Base-by-base conservation (phyloP, 106 monocot genomes). In the Dendrobium nobile region DNA sequence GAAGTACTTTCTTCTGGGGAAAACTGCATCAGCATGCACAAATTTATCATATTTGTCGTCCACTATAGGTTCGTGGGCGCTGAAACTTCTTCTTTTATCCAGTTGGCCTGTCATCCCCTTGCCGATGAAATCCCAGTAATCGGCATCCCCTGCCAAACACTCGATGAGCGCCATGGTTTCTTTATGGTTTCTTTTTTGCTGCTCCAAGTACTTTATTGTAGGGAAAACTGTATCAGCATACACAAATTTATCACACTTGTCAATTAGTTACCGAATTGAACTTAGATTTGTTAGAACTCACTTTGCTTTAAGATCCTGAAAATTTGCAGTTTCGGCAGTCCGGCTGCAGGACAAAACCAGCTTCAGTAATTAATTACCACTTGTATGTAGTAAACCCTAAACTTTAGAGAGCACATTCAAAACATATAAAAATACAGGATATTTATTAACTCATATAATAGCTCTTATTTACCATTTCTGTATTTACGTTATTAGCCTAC, bases 251-350 rank as follows among this genome's bases (percentile, higher is more conserved):
- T 33, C 5, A 28, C 40, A 37, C 13, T 73, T 11, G 40, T 16
- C 28, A 73, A 5, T 28, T 20, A 73, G 11, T 37, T 37, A 37
- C 37, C 37, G 37, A 37, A 37, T 27, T 16, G 37, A 73, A 73
- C 17, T 9, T 40, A 40, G 73, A 15, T 17, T 16, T 18, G 31
- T 31, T 24, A 27, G 51, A 51, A 51, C 80, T 81, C 55, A 81
- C 80, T 11, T 73, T 74, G 72, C 80, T 81, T 81, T 42, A 81
- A 15, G 54, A 73, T 81, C 7, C n/a, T 4, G 4, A 55, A 74
- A n/a, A 74, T 19, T 20, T 54, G 37, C 55, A 54, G 27, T 19
- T 47, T 18, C 54, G 54, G 20, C 80, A 74, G 42, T 74, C 73
- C 41, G 5, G 22, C 80, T 81, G 41, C 73, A 73, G n/a, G 2